These are phyloP conservation scores for Komagataella pseudopastoris DNA, from an alignment of 805 yeast species.

Conservation along the genomic window DNA sequence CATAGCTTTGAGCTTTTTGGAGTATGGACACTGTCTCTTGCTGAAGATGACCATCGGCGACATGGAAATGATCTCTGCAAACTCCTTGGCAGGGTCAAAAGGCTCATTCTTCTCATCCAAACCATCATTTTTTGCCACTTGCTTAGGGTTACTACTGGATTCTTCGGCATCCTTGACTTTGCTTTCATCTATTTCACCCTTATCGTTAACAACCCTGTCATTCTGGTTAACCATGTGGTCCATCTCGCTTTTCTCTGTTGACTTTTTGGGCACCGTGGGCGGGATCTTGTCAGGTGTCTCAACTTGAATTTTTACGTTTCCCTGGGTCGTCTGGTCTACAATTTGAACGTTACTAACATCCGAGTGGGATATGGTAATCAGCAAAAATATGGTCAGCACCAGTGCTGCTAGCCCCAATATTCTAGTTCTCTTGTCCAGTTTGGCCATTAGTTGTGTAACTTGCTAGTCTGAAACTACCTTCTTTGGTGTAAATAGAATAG, in stretches of 20 bases:
- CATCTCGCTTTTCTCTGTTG: constrained; percentile 1
- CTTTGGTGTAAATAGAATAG: background rate
- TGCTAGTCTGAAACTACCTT: background rate
- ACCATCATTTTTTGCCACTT: constrained; percentile 1
- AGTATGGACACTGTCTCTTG: constrained; percentile 62
- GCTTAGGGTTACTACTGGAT: constrained; percentile 4
- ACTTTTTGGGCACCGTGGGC: background rate
- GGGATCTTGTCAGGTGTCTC: background rate
- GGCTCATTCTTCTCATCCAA: constrained; percentile 5
- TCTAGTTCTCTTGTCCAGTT: constrained; percentile 19
- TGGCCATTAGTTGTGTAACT: background rate
- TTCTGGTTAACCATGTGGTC: constrained; percentile 7
- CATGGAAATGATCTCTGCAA: constrained; percentile 38
- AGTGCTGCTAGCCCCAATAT: constrained; percentile 27
- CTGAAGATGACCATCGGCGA: constrained; percentile 59
- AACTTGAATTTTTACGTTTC: background rate
- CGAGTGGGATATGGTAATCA: constrained; percentile 15
- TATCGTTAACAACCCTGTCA: constrained; percentile 16
- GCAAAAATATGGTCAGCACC: constrained; percentile 21
- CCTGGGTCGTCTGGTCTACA: constrained; percentile 1
- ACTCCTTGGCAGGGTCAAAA: constrained; percentile 40
- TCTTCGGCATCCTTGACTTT: constrained; percentile 25
- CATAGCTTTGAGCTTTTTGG: constrained; percentile 55
- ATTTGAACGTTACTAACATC: background rate
- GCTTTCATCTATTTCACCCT: constrained; percentile 26